A percentile compares a stretch with the other conserved stretches of the same genome.
These are phyloP conservation scores for Candida takata DNA, from an alignment of 805 yeast genomes.

Conservation along the genomic window DNA sequence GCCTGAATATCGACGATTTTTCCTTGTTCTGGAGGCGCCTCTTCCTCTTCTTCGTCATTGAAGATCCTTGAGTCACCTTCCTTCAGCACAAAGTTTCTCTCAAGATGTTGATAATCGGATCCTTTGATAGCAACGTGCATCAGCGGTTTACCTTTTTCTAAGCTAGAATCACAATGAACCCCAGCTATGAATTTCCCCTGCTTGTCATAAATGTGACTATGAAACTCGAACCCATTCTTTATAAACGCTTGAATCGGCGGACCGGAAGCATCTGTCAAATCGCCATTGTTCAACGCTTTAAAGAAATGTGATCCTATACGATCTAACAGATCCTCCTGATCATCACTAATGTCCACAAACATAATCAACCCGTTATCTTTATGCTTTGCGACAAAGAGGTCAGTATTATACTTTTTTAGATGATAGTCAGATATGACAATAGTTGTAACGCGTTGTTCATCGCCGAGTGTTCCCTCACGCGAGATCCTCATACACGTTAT, in stretches of 20 bases:
- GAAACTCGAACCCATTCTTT: background rate
- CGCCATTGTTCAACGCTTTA: background rate
- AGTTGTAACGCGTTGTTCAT: background rate
- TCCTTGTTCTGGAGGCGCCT: background rate
- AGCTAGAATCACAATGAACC: background rate
- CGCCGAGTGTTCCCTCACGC: background rate
- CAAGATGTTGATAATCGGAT: background rate
- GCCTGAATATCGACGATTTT: too few relatives aligned
- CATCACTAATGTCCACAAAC: background rate
- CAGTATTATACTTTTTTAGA: background rate
- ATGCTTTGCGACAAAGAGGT: background rate
- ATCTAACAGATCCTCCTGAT: background rate
- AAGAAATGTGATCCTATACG: conserved; percentile 1
- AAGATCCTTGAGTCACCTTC: background rate
- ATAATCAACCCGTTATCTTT: background rate
- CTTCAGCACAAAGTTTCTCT: background rate
- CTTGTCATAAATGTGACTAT: background rate
- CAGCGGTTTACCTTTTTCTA: background rate
- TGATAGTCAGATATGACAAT: conserved; percentile 1
- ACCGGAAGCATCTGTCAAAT: background rate
- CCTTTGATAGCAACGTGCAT: background rate
- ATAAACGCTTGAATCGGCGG: background rate
- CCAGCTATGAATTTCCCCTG: background rate
- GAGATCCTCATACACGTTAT: conserved; percentile 4
- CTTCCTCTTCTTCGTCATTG: background rate